A percentile compares a stretch with the other conserved stretches of the same genome.
These are phyloP conservation scores for Dothiorella sarmentorum DNA, from an alignment of 2,329 filamentous ascomycete genomes.

Conservation along the genomic window DNA sequence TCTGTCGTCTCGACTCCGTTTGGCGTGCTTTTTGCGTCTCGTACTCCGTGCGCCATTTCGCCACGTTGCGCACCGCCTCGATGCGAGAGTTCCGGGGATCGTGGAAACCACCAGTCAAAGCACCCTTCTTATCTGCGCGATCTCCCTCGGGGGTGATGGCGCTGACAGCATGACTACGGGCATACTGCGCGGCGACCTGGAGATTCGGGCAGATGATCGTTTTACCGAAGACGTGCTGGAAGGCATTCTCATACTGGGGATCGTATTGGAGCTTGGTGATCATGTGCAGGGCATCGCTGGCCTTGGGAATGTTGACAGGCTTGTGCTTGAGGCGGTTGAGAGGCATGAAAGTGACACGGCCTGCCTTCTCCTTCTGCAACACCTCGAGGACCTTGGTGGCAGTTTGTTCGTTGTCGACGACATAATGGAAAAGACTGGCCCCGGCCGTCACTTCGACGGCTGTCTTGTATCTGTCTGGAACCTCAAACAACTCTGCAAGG, in stretches of 20 bases:
- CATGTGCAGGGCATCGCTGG: conserved; percentile 82
- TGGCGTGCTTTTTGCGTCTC: conserved; percentile 65
- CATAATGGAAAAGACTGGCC: conserved; percentile 88
- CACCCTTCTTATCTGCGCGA: conserved; percentile 90
- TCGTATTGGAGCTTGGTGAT: conserved; percentile 83
- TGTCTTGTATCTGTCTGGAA: conserved; percentile 78
- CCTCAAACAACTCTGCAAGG: conserved; percentile 85
- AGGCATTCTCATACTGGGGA: conserved; percentile 72
- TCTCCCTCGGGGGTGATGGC: conserved; percentile 95
- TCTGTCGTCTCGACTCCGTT: conserved; percentile 62
- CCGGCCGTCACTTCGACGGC: conserved; percentile 93
- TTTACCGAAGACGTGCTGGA: conserved; percentile 92
- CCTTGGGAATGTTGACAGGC: conserved; percentile 73
- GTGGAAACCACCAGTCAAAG: conserved; percentile 90
- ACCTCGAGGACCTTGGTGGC: conserved; percentile 77
- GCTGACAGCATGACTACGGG: conserved; percentile 84
- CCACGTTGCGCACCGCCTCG: conserved; percentile 74
- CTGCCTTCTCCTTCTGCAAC: conserved; percentile 74
- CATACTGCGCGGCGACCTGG: conserved; percentile 82
- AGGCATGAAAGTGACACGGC: conserved; percentile 92
- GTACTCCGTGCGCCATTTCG: conserved; percentile 70
- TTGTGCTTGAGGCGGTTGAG: conserved; percentile 74
- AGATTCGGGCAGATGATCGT: conserved; percentile 92
- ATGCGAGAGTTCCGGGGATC: conserved; percentile 82
- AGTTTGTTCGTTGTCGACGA: conserved; percentile 88